Evolutionary conservation across 2,329 filamentous ascomycete genomes (phyloP).

Genomic region (Lasiodiplodia citricola): DNA sequence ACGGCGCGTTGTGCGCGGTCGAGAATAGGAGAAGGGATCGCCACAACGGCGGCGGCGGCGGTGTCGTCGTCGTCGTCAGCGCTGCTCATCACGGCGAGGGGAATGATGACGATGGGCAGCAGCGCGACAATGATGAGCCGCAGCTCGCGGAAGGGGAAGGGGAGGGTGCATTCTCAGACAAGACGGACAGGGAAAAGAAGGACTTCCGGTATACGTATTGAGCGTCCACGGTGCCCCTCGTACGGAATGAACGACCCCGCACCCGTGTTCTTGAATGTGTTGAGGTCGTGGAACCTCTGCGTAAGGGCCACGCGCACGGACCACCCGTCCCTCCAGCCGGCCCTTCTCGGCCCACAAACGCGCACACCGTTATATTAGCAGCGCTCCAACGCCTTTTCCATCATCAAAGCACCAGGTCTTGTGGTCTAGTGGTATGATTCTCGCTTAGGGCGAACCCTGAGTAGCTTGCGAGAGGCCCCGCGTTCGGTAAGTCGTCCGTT

Average conservation of each 20-base stretch:
- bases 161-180: conserved; percentile 26
- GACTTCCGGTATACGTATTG: conserved; percentile 28
- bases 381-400: neutral
- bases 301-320: neutral
- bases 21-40: conserved; percentile 29
- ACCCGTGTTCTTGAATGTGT: too few relatives aligned
- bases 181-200: conserved; percentile 28
- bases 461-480: neutral
- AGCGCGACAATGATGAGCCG: too few relatives aligned
- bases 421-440: neutral
- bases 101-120: too few relatives aligned
- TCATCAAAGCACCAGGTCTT: neutral
- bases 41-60: too few relatives aligned
- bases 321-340: neutral
- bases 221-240: too few relatives aligned
- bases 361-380: neutral
- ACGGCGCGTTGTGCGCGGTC: conserved; percentile 27
- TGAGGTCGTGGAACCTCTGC: neutral
- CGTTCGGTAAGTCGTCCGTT: neutral
- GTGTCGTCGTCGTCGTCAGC: too few relatives aligned
- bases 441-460: neutral
- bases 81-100: too few relatives aligned
- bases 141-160: neutral
- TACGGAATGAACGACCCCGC: too few relatives aligned
- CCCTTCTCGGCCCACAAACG: neutral